phyloP scores from a whole-genome alignment of 495 filamentous ascomycete genomes.

The Penicillium canescens region DNA sequence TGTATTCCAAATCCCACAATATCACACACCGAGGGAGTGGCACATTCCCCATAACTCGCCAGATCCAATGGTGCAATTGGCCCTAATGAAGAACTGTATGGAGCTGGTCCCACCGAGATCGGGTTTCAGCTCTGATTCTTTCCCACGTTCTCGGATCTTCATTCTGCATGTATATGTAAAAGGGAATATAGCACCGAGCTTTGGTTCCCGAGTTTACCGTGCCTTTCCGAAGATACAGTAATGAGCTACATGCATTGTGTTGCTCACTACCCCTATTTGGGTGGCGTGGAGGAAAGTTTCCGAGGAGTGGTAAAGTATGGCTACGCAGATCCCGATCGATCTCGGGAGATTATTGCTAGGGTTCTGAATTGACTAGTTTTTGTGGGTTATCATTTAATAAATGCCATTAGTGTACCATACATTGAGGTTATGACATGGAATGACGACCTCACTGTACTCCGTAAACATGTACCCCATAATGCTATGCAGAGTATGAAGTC shows the following conservation, averaged over 20 bases:
- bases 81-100: not conserved
- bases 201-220: too few species aligned
- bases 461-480: not conserved
- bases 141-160: slow-evolving; percentile 7
- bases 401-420: not conserved
- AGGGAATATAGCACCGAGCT: too few species aligned
- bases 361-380: not conserved
- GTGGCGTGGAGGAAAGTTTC: too few species aligned
- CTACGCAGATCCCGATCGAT: slow-evolving; percentile 15
- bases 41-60: not conserved
- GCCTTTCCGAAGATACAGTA: too few species aligned
- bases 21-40: slow-evolving; percentile 2
- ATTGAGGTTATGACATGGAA: slow-evolving; percentile 2
- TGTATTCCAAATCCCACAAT: slow-evolving; percentile 14
- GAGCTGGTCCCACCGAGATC: slow-evolving; percentile 20
- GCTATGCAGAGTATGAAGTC: not conserved
- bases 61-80: slow-evolving; percentile 16
- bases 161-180: too few species aligned
- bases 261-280: too few species aligned
- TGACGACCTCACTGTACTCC: slow-evolving; percentile 1
- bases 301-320: not conserved
- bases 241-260: too few species aligned
- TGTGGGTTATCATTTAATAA: not conserved
- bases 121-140: slow-evolving; percentile 14
- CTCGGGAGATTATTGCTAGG: slow-evolving; percentile 10